phyloP scores from a whole-genome alignment of 768 basidiomycete species.

The Tylopilus rubrobrunneus region DNA sequence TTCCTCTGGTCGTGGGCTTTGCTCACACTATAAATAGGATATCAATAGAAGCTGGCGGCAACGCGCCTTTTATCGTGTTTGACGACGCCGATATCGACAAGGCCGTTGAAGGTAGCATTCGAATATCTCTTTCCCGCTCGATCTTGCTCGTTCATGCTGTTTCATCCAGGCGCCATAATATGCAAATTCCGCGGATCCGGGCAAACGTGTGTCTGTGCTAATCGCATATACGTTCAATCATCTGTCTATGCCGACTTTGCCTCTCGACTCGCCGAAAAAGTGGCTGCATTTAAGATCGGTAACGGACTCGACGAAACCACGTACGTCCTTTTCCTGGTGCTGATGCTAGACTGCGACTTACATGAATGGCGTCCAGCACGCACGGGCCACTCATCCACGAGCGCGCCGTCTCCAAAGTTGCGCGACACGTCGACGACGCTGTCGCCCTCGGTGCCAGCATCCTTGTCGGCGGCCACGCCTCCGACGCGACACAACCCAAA shows the following conservation, averaged over 20 bases:
- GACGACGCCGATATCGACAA: conserved; percentile 92
- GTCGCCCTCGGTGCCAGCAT: conserved; percentile 80
- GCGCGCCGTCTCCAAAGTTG: conserved; percentile 82
- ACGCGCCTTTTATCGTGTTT: conserved; percentile 95
- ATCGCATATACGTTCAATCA: conserved; percentile 91
- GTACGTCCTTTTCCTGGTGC: conserved; percentile 41
- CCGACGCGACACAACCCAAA: conserved; percentile 35
- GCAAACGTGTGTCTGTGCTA: conserved; percentile 86
- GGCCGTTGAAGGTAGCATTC: conserved; percentile 70
- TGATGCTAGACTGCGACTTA: not conserved
- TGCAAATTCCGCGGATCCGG: conserved; percentile 82
- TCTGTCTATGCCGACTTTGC: conserved; percentile 91
- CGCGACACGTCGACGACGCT: conserved; percentile 84
- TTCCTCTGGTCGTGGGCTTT: not conserved
- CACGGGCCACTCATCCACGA: conserved; percentile 94
- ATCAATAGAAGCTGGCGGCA: conserved; percentile 89
- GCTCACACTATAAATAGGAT: conserved; percentile 32
- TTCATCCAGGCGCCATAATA: conserved; percentile 52
- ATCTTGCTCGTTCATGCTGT: not conserved
- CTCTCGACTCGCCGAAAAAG: conserved; percentile 76
- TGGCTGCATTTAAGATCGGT: conserved; percentile 82
- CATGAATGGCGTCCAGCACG: conserved; percentile 46
- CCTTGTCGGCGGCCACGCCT: conserved; percentile 80
- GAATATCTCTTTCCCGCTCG: not conserved
- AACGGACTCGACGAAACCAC: conserved; percentile 76